Conservation (phyloP, 2,329 filamentous ascomycete species). For the Epicoccum sorghinum region DNA sequence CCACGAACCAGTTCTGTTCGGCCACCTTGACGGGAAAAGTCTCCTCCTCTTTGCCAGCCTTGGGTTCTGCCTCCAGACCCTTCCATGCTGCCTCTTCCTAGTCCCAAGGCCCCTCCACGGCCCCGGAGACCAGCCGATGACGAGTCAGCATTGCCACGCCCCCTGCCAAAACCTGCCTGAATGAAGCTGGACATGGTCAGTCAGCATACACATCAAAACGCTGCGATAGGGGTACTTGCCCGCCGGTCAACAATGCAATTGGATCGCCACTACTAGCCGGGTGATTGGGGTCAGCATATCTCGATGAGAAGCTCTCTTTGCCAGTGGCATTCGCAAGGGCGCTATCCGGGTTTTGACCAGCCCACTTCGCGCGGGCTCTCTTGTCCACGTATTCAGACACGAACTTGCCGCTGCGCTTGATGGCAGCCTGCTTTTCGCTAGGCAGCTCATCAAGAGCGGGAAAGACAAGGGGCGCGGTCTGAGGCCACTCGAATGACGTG, state of each 20-base stretch:
- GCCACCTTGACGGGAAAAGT: too few species aligned
- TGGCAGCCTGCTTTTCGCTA: constrained; percentile 27
- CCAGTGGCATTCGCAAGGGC: constrained; percentile 35
- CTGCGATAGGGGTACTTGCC: background rate
- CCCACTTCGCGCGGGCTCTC: constrained; percentile 53
- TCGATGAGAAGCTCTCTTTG: constrained; percentile 51
- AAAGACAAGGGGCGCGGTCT: constrained; percentile 46
- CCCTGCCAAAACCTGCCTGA: too few species aligned
- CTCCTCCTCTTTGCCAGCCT: too few species aligned
- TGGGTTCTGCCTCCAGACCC: too few species aligned
- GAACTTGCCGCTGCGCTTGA: constrained; percentile 18
- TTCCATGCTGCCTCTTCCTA: too few species aligned
- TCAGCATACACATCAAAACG: too few species aligned
- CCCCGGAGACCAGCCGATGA: too few species aligned
- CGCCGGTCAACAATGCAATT: constrained; percentile 54
- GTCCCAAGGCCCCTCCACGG: too few species aligned
- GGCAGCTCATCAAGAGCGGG: constrained; percentile 27
- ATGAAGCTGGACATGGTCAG: too few species aligned
- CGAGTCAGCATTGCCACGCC: too few species aligned
- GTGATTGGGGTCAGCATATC: constrained; percentile 59
- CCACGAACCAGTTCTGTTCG: too few species aligned
- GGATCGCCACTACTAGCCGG: constrained; percentile 57
- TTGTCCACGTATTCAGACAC: constrained; percentile 57
- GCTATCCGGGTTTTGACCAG: constrained; percentile 49
- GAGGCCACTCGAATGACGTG: background rate